Evolutionary conservation across 345 rosid species (phyloP), one percentile per base, ranked within the genome.

Genomic region (Brassica incana): DNA sequence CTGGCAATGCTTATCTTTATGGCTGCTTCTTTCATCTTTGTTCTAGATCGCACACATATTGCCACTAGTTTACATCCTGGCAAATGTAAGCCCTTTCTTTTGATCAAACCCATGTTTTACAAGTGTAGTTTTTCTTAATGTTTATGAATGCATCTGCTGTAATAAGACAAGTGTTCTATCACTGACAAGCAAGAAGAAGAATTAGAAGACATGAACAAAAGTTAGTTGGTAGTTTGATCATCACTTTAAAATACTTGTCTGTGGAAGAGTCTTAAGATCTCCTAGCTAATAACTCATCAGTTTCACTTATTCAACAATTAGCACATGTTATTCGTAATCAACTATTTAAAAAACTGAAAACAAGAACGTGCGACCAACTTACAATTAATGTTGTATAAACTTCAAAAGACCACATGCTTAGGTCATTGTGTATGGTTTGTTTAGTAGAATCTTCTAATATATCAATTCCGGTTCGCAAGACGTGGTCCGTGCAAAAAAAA

Each of bases 281-380:
- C 3, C 4, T 20, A 69, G 54, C 75, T 45, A 71, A 58, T 3
- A 5, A 71, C 4, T 56, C 50, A 56, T 18, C 74, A 62, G 8
- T 62, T 72, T 62, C 36, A 70, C 69, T 33, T 16, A 7, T 77
- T 69, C 70, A 69, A 69, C 71, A 23, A 70, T 69, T 3, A 70
- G 54, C 71, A 52, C 71, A 50, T 59, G 64, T 23, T 32, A 45
- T 61, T 25, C 0, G 36, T 61, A 68, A 69, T 40, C 27, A 61
- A 29, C 16, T 15, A 43, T 27, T 68, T 6, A 6, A 43, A 52
- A 56, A 8, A 0, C 6, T 9, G 70, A 30, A 62, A 50, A 63
- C 43, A 63, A 15, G 76, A 78, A 78, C 81, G 81, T 78, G 80
- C 71, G 32, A 77, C 80, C 71, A 54, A 71, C 80, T 63, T 71